These are phyloP conservation scores for Geosmithia putterillii DNA, from an alignment of 2,329 filamentous ascomycete genomes.

Conservation along the genomic window DNA sequence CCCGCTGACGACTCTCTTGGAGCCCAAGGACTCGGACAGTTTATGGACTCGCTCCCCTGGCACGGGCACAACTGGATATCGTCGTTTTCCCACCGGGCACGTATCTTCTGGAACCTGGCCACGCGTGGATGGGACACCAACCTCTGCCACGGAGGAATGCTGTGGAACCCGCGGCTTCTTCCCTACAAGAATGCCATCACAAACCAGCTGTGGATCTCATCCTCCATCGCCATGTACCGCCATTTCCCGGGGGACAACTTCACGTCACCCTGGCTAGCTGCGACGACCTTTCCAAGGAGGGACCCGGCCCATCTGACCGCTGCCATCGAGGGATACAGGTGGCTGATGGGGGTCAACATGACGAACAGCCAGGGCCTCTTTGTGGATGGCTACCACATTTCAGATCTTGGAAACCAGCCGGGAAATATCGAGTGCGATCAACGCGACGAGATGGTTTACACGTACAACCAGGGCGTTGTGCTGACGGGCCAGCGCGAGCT, in stretches of 20 bases:
- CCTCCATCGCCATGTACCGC: conserved; percentile 80
- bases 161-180: conserved; percentile 68
- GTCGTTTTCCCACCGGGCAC: conserved; percentile 70
- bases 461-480: conserved; percentile 90
- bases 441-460: conserved; percentile 82
- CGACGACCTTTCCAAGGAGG: conserved; percentile 15
- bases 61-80: conserved; percentile 65
- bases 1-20: conserved; percentile 8
- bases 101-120: conserved; percentile 76
- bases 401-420: conserved; percentile 32
- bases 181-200: conserved; percentile 97
- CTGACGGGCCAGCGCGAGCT: conserved; percentile 71
- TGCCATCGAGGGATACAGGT: conserved; percentile 66
- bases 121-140: conserved; percentile 68
- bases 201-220: conserved; percentile 79
- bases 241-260: conserved; percentile 75
- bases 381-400: conserved; percentile 80
- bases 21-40: background rate
- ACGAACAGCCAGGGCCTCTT: conserved; percentile 64
- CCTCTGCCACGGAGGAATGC: conserved; percentile 79
- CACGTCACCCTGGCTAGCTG: conserved; percentile 47
- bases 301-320: conserved; percentile 58
- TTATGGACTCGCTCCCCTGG: conserved; percentile 41
- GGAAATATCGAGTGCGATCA: conserved; percentile 65
- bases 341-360: conserved; percentile 74